These are phyloP conservation scores for Cairneyella variabilis DNA, from an alignment of 495 filamentous ascomycete species.

Conservation along the genomic window DNA sequence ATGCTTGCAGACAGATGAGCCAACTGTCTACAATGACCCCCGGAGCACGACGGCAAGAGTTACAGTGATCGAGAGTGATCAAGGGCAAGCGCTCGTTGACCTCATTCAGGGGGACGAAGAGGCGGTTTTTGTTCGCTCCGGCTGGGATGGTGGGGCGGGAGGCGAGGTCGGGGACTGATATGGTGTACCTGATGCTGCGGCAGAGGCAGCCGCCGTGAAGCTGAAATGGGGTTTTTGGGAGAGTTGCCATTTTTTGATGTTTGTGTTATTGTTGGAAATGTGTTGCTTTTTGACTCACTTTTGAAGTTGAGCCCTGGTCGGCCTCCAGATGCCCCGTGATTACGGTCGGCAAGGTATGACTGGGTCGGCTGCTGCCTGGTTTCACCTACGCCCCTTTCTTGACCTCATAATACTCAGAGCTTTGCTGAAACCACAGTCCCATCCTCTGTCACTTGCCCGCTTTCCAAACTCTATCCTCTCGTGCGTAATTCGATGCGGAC, in stretches of 20 bases:
- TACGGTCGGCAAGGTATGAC: too few relatives aligned
- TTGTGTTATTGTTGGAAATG: background rate
- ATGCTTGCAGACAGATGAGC: conserved; percentile 14
- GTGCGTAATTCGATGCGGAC: background rate
- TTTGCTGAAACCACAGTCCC: too few relatives aligned
- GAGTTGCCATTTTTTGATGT: background rate
- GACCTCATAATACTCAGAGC: too few relatives aligned
- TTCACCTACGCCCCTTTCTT: too few relatives aligned
- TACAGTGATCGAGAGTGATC: conserved; percentile 28
- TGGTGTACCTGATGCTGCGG: conserved; percentile 34
- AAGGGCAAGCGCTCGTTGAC: conserved; percentile 20
- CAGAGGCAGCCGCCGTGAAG: conserved; percentile 37
- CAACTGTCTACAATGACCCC: conserved; percentile 20
- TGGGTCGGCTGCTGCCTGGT: too few relatives aligned
- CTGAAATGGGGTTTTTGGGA: background rate
- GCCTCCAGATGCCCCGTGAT: too few relatives aligned
- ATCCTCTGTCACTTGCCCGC: background rate
- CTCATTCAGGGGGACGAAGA: background rate
- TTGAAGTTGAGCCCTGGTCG: background rate
- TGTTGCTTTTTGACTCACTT: background rate
- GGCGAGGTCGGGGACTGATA: conserved; percentile 26
- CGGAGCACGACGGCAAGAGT: conserved; percentile 28
- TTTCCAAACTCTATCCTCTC: background rate
- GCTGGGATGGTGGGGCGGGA: conserved; percentile 20
- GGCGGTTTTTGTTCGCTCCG: background rate